Evolutionary conservation across 208 protist genomes (phyloP).

Genomic region (Acanthamoeba rhysodes): DNA sequence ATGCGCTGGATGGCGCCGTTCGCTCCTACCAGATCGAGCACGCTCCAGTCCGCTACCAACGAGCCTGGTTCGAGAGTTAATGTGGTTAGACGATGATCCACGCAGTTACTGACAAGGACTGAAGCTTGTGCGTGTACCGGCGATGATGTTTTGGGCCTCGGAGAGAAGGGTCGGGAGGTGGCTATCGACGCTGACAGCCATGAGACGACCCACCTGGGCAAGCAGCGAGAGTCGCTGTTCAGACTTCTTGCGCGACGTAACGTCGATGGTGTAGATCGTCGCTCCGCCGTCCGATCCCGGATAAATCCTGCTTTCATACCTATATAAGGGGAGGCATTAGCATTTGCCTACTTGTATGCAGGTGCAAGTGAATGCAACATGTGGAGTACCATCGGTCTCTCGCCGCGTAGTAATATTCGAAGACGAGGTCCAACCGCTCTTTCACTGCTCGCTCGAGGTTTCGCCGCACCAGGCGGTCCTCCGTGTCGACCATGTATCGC

Average conservation of each 20-base stretch:
- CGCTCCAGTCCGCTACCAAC: conserved; percentile 33
- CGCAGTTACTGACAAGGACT: too few species aligned
- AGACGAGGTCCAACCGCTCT: background rate
- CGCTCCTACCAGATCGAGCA: background rate
- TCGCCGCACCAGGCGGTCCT: conserved; percentile 1
- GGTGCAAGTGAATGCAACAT: too few species aligned
- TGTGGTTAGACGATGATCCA: too few species aligned
- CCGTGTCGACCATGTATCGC: conserved; percentile 62
- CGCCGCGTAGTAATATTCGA: conserved; percentile 23
- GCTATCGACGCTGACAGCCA: background rate
- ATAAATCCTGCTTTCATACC: conserved; percentile 52
- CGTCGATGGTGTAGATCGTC: background rate
- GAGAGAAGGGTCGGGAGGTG: background rate
- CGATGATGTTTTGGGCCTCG: background rate
- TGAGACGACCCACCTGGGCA: background rate
- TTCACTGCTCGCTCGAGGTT: conserved; percentile 38
- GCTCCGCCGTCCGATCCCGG: background rate
- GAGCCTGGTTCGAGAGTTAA: background rate
- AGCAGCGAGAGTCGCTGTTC: background rate
- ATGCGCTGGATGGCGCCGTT: background rate
- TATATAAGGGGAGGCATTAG: background rate
- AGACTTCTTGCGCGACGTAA: conserved; percentile 15
- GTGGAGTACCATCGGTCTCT: conserved; percentile 8
- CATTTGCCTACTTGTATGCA: too few species aligned
- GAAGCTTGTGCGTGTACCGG: background rate